Evolutionary conservation across 202 grass and related monocot species (phyloP), one percentile per base, ranked within the genome.

Genomic region (Carex arenaria): DNA sequence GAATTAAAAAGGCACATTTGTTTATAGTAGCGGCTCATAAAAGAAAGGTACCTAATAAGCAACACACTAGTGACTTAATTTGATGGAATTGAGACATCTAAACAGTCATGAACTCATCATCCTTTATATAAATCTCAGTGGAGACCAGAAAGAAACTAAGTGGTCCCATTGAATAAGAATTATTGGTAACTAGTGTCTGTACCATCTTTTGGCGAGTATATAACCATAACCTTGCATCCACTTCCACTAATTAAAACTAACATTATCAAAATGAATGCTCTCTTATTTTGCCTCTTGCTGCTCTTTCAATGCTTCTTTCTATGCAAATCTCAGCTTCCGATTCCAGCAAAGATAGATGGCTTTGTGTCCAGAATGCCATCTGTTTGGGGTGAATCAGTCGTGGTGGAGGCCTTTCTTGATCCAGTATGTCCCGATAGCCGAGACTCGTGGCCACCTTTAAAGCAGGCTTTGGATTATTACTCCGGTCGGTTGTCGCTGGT

Each of bases 351-450:
- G 78, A 89, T 82, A 7, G 95, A 98, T 64, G 95, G 95, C 1
- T 98, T 98, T 66, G 80, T 92, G 87, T 98, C 92, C 53, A 73
- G 34, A 5, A 70, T 17, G 43, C 20, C 64, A 3, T 82, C 81
- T 9, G 86, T 90, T 40, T 91, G 86, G 95, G 92, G 95, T 2
- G 59, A 87, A 49, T 90, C 95, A 4, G 92, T 98, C 38, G 86
- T 98, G 23, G 89, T 98, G 8, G 95, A 98, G 84, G 92, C 92
- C 56, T 98, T 92, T 82, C 84, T 98, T 12, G 92, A 98, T 52
- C 95, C 95, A 0, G 45, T 98, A 18, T 98, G 92, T 84, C 95
- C 95, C 1, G 92, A 98, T 85, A 98, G 95, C 90, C 91, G 92
- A 57, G 95, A 92, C 63, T 86, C 90, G 0, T 98, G 95, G 95